Conservation (phyloP, 371 early-diverging fungal species). For the Mortierella sp. region DNA sequence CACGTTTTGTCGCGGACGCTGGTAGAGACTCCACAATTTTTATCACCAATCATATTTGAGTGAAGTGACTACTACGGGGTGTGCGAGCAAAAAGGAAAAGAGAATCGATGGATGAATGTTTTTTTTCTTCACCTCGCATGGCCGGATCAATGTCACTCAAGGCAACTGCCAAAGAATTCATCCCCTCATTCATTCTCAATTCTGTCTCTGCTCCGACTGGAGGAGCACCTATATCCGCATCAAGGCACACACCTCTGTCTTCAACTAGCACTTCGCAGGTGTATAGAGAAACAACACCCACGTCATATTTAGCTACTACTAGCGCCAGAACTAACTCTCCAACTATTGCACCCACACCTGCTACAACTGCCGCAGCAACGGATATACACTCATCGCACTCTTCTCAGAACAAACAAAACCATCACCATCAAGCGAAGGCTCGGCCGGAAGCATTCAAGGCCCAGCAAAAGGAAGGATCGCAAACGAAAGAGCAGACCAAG, state of each 20-base stretch:
- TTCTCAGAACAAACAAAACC: slow-evolving; percentile 1
- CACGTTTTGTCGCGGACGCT: too few species aligned
- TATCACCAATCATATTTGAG: too few species aligned
- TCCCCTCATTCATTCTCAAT: slow-evolving; percentile 35
- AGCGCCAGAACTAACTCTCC: background rate
- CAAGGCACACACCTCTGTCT: background rate
- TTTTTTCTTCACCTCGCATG: slow-evolving; percentile 24
- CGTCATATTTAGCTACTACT: too few species aligned
- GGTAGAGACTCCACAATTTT: too few species aligned
- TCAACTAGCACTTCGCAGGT: background rate
- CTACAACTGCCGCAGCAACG: slow-evolving; percentile 16
- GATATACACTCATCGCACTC: slow-evolving; percentile 14
- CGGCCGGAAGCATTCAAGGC: background rate
- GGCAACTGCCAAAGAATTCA: slow-evolving; percentile 54
- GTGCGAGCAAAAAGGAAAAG: background rate
- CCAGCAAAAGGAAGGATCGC: background rate
- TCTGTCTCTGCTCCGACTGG: slow-evolving; percentile 18
- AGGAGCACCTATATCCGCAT: slow-evolving; percentile 15
- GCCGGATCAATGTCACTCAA: slow-evolving; percentile 50
- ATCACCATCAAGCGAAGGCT: slow-evolving; percentile 2
- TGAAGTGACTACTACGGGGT: background rate
- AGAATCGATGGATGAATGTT: background rate
- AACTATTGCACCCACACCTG: background rate
- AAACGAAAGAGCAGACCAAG: slow-evolving; percentile 1
- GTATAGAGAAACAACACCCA: background rate